Percentiles rank a stretch among this genome's conserved stretches.
Evolutionary conservation across 139 green algal genomes (phyloP).

Genomic region (Pycnococcus provasolii): DNA sequence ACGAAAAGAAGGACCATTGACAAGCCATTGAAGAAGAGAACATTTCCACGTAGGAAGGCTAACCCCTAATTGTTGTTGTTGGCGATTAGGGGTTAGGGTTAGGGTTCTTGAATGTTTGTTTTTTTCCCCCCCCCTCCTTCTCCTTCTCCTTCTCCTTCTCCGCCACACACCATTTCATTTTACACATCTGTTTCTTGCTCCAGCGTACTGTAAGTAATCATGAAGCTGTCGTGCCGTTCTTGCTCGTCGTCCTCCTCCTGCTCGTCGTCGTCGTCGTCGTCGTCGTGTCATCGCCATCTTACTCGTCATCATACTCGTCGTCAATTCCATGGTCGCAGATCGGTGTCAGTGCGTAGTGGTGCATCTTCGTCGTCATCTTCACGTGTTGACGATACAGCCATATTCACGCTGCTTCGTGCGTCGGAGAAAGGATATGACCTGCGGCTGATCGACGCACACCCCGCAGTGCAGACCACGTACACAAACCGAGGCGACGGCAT

Average conservation of each 20-base stretch:
- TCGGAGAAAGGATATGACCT: too few relatives aligned
- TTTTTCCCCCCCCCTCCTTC: background rate
- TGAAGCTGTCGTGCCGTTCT: background rate
- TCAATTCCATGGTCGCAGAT: background rate
- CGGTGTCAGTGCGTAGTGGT: too few relatives aligned
- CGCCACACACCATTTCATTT: background rate
- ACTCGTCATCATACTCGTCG: background rate
- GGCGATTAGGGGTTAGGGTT: background rate
- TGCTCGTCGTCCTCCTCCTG: background rate
- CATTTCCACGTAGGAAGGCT: background rate
- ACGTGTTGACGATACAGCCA: too few relatives aligned
- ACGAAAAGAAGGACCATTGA: background rate
- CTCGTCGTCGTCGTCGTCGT: background rate
- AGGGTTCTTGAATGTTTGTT: background rate
- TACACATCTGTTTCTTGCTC: too few relatives aligned
- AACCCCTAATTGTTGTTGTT: background rate
- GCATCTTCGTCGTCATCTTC: too few relatives aligned
- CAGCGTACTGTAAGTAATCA: background rate
- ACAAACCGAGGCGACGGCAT: too few relatives aligned
- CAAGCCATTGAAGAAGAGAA: background rate
- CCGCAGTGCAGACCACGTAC: too few relatives aligned
- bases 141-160: slow-evolving; percentile 6
- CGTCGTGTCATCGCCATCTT: background rate
- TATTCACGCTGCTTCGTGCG: too few relatives aligned
- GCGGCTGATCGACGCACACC: too few relatives aligned